Evolutionary conservation across 805 yeast species (phyloP), one percentile per base, ranked within the genome.

Genomic region (Kurtzmaniella fragi): DNA sequence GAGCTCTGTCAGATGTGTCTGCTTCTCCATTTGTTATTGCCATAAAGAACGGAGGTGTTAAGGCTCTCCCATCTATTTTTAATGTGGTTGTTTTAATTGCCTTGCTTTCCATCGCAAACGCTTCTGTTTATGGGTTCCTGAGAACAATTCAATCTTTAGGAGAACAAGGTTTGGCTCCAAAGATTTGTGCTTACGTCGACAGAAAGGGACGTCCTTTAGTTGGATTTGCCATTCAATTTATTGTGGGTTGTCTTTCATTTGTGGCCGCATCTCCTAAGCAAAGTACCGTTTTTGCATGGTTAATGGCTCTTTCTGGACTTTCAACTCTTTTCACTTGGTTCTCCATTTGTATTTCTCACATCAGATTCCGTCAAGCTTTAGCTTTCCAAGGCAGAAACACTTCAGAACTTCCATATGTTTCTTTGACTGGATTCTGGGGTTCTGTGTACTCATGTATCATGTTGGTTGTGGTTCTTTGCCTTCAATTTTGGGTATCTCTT

Each of bases 391-490:
- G 75, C 17, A 60, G 71, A 40, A 43, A 64, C 6, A 43, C 65
- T 16, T 61, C 56, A 4, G 82, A 78, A 31, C 62, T 81, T 36
- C 84, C 83, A 1, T 81, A 70, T 56, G 57, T 56, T 36, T 64
- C 82, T 28, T 49, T 61, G n/a, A 78, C 78, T 5, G 80, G 78
- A 4, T 30, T 62, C 2, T 37, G 40, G 42, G 69, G 69, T 9
- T 53, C 61, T 1, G 47, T 46, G 36, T 59, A 57, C 42, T 54
- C 59, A 2, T 43, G 52, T 15, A 17, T 54, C 9, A 52, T 59
- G 43, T 51, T 59, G 20, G 34, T 62, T 23, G 49, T 53, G 15
- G 61, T 62, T 7, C 44, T 62, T 28, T 45, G 50, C 8, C 53
- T 62, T 35, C 66, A 62, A 45, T 62, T 62, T 45, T 62, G 69